Conservation (phyloP, 2,329 filamentous ascomycete species). For the Ustulina deusta region DNA sequence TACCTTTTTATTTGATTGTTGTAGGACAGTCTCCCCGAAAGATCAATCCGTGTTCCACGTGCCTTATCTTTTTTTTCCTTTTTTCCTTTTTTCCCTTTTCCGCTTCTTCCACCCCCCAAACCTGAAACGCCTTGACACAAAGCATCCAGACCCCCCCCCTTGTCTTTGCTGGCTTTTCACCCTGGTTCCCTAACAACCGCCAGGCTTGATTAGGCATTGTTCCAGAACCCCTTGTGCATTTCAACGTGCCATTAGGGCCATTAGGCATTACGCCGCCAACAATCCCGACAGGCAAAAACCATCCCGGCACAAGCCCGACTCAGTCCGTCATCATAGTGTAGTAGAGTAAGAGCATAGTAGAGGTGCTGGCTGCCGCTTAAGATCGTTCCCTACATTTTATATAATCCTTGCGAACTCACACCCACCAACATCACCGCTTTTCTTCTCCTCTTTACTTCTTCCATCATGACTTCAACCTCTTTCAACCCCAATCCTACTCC, state of each 20-base stretch:
- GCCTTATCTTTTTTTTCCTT: conserved; percentile 5
- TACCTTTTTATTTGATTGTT: neutral
- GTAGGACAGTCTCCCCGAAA: conserved; percentile 10
- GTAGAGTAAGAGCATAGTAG: conserved; percentile 21
- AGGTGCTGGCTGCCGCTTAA: conserved; percentile 14
- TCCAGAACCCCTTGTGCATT: conserved; percentile 44
- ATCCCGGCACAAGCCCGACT: conserved; percentile 21
- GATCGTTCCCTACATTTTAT: conserved; percentile 28
- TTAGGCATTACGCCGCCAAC: conserved; percentile 33
- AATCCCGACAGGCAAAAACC: conserved; percentile 28
- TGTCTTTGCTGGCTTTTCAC: conserved; percentile 1
- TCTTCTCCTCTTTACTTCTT: conserved; percentile 14
- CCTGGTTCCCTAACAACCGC: conserved; percentile 35
- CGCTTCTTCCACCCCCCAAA: neutral
- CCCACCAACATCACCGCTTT: conserved; percentile 25
- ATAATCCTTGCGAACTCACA: conserved; percentile 33
- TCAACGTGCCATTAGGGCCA: conserved; percentile 19
- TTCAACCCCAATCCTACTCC: conserved; percentile 60
- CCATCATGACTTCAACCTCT: conserved; percentile 60
- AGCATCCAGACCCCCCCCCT: conserved; percentile 15
- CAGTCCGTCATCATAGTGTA: conserved; percentile 20
- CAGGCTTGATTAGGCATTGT: conserved; percentile 45
- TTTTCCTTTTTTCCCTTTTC: neutral
- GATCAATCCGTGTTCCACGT: conserved; percentile 27
- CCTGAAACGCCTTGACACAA: conserved; percentile 39